Conservation (phyloP, 2,329 filamentous ascomycete genomes). For the Juglanconis sp. region DNA sequence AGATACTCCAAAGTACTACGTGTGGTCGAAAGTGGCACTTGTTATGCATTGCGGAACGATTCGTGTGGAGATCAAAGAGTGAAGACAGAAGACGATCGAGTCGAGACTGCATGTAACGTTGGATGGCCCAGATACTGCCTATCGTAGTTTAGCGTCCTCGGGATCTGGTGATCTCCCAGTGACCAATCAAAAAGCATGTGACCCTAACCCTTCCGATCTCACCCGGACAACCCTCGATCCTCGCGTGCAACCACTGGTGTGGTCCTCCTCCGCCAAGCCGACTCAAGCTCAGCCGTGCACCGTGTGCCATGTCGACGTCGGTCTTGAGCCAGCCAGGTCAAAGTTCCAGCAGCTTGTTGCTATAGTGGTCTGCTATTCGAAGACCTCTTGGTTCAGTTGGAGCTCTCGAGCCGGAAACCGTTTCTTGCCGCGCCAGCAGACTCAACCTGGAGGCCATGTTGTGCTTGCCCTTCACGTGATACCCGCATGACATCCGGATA, state of each 20-base stretch:
- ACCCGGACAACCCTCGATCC: neutral
- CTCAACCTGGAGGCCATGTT: neutral
- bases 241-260: neutral
- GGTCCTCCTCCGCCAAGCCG: neutral
- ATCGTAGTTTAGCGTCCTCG: neutral
- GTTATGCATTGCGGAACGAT: too few species aligned
- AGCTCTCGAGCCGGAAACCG: neutral
- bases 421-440: neutral
- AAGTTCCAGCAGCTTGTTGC: neutral
- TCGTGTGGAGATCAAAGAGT: too few species aligned
- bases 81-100: neutral
- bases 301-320: neutral
- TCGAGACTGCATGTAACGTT: neutral
- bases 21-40: slow-evolving; percentile 4
- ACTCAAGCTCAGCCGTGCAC: neutral
- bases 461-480: neutral
- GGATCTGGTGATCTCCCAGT: neutral
- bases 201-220: neutral
- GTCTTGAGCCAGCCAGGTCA: neutral
- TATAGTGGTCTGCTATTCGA: neutral
- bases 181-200: neutral
- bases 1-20: neutral
- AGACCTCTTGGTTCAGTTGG: neutral
- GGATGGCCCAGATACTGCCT: neutral
- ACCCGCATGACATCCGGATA: neutral